Evolutionary conservation across 2,329 filamentous ascomycete species (phyloP).

Genomic region (Botrytis fabae): DNA sequence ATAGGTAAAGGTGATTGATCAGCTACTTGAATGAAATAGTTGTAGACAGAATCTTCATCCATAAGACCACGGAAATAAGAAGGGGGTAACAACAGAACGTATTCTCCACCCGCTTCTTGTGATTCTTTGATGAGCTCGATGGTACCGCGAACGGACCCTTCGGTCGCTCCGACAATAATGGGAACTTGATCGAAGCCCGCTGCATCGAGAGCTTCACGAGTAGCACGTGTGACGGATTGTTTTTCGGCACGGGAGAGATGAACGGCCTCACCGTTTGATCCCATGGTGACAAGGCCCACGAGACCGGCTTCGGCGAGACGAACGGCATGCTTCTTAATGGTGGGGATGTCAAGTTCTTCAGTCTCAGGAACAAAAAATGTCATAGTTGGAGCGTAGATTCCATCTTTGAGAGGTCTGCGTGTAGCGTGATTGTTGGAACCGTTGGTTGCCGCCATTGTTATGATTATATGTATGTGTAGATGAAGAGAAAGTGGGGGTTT

Average conservation of each 20-base stretch:
- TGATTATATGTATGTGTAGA: neutral
- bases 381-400: constrained; percentile 87
- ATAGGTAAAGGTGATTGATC: constrained; percentile 75
- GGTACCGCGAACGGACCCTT: constrained; percentile 80
- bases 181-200: constrained; percentile 75
- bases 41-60: constrained; percentile 69
- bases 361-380: constrained; percentile 85
- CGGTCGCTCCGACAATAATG: constrained; percentile 79
- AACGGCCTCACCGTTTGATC: constrained; percentile 86
- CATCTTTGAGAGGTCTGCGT: constrained; percentile 66
- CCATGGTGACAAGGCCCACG: constrained; percentile 81
- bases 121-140: constrained; percentile 70
- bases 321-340: constrained; percentile 77
- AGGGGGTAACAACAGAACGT: constrained; percentile 75
- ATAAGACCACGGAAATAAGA: constrained; percentile 79
- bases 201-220: constrained; percentile 77
- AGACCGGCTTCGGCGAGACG: constrained; percentile 76
- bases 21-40: constrained; percentile 67
- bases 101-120: constrained; percentile 71
- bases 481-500: neutral
- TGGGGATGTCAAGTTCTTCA: constrained; percentile 79
- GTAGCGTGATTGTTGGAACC: constrained; percentile 28
- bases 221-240: constrained; percentile 70
- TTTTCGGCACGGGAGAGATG: constrained; percentile 81
- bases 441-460: constrained; percentile 27